Base-by-base conservation (phyloP, 805 yeast species). In the Pichia scutulata region DNA sequence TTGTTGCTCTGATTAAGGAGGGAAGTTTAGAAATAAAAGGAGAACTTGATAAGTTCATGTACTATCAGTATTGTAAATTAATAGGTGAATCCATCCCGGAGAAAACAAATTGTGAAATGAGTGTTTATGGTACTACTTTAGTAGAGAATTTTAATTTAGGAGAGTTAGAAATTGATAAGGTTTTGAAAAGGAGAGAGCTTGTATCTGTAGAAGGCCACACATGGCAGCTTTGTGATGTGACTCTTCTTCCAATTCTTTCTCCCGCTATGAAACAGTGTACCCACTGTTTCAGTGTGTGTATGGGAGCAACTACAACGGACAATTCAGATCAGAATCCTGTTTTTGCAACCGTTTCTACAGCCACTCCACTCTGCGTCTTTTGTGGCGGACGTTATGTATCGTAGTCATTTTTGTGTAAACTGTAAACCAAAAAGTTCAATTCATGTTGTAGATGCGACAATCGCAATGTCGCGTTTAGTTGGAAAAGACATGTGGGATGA, bases 311-410 rank as follows among this genome's bases (percentile, higher is more conserved):
- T 3, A 28, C 16, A 13, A 7, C 16, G 3, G 33, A 4, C n/a
- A 44, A 5, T 54, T 56, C 0, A 21, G n/a, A 16, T 5, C 16
- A n/a, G 3, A n/a, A 16, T n/a, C n/a, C 19, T 7, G 14, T 55
- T 5, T 42, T 49, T 1, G 44, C 37, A 1, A 18, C 37, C 9
- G 49, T 55, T 12, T 41, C 54, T 7, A 43, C 46, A 9, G 37
- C 49, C 14, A 24, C 53, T 4, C 48, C 47, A 13, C 22, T 55
- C 8, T 56, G 59, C 42, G 24, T 51, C 7, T 43, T 47, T 23
- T 53, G 58, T 44, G 59, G 59, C 7, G 59, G 59, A 1, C 43
- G 58, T 8, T 55, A 46, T 40, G 37, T 18, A 16, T 41, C 43
- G 3, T 33, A n/a, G 8, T 33, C 9, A 33, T 4, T 8, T n/a